Evolutionary conservation across 2,329 filamentous ascomycete genomes (phyloP), one percentile per base, ranked within the genome.

Genomic region (Calonectria crousiana): DNA sequence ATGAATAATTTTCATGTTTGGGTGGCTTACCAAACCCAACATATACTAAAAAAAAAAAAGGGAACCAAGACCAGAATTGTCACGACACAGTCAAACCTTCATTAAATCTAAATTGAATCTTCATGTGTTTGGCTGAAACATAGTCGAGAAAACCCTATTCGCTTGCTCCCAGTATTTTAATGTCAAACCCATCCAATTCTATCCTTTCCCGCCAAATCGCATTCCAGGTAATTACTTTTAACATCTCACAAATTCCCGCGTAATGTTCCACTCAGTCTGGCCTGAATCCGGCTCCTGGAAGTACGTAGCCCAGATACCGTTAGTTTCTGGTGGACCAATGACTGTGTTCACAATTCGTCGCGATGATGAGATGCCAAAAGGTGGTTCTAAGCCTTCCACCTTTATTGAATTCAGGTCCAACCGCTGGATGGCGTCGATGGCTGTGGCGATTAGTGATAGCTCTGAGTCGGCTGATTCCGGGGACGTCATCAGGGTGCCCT

Each of bases 341-440:
- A 82, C 26, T 1, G 79, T 73, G 30, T 84, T 85, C 58, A 84
- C 82, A 2, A 85, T 77, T 6, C 84, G 78, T 1, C 71, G 62
- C 0, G 56, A 36, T 60, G 84, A 81, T 0, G 78, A 74, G 0
- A 85, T 69, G 9, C 80, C 78, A 58, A 80, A 85, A 0, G 83
- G 84, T 13, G 82, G 38, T 14, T 80, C 78, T 0, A 82, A 73
- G 0, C 41, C 53, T 1, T 47, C 52, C 0, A 72, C 41, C 2
- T 78, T 76, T 4, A 78, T 49, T 10, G 62, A 51, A 0, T 71
- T 30, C 4, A 75, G 44, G 26, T 79, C 76, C 0, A 81, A 26
- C 4, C 74, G 71, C 18, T 78, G 77, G 2, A 80, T 74, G 0
- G 74, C 65, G 2, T 81, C 77, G 1, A 78, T 67, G 3, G 78